These are phyloP conservation scores for Periglandula ipomoeae DNA, from an alignment of 2,329 filamentous ascomycete genomes.

Conservation along the genomic window DNA sequence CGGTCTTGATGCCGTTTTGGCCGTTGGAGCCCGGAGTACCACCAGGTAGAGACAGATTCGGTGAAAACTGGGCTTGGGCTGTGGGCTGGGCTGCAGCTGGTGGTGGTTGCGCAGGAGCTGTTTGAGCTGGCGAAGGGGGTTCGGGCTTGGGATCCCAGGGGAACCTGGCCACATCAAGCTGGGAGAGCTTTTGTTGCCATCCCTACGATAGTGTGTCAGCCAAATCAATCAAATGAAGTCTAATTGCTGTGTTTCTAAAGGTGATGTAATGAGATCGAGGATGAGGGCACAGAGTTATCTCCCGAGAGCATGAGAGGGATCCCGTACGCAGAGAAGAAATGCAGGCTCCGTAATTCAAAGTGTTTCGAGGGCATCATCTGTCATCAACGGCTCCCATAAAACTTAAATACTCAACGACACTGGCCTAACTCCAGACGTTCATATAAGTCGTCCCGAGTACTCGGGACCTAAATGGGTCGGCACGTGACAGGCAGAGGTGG, in stretches of 20 bases:
- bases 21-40: conserved; percentile 18
- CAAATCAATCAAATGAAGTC: conserved; percentile 3
- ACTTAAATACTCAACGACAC: background rate
- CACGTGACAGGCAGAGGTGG: conserved; percentile 5
- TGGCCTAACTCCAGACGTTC: background rate
- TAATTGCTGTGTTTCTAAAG: background rate
- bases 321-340: background rate
- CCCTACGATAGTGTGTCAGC: conserved; percentile 43
- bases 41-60: conserved; percentile 22
- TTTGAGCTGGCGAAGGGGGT: conserved; percentile 30
- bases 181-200: conserved; percentile 88
- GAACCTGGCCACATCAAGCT: conserved; percentile 76
- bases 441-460: conserved; percentile 1
- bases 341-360: background rate
- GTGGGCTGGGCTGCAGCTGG: conserved; percentile 12
- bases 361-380: background rate
- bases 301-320: background rate
- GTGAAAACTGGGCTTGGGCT: conserved; percentile 23
- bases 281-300: background rate
- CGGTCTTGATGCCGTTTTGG: conserved; percentile 33
- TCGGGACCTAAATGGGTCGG: conserved; percentile 1
- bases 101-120: conserved; percentile 18
- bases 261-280: background rate
- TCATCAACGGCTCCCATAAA: background rate
- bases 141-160: conserved; percentile 90